Evolutionary conservation across 2,329 filamentous ascomycete genomes (phyloP).

Genomic region (Clarireedia hainanense): DNA sequence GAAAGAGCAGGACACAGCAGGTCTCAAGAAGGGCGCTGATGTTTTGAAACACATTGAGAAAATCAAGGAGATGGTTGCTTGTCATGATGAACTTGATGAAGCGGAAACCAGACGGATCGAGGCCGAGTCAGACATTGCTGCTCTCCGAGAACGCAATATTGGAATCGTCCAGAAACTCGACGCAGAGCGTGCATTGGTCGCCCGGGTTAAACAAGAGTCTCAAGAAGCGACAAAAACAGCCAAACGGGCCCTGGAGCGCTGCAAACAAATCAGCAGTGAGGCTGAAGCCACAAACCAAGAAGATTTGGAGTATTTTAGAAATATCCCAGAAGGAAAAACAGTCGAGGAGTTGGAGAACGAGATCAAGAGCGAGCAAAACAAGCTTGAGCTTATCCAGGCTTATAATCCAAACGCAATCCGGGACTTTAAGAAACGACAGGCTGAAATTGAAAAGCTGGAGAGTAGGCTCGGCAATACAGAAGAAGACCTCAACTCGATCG

Average conservation of each 20-base stretch:
- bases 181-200: constrained; percentile 35
- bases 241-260: constrained; percentile 34
- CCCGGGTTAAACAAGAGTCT: constrained; percentile 32
- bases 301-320: constrained; percentile 33
- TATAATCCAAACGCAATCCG: constrained; percentile 68
- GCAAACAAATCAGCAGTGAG: constrained; percentile 25
- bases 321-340: constrained; percentile 41
- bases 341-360: constrained; percentile 62
- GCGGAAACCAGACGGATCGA: constrained; percentile 67
- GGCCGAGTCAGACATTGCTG: constrained; percentile 69
- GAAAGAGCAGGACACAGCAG: constrained; percentile 45
- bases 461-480: constrained; percentile 49
- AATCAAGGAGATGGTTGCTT: constrained; percentile 53
- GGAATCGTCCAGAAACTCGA: constrained; percentile 48
- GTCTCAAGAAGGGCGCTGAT: constrained; percentile 48
- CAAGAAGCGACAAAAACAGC: constrained; percentile 33
- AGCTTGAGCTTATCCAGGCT: constrained; percentile 72
- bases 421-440: constrained; percentile 67
- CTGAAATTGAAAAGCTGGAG: constrained; percentile 60
- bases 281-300: constrained; percentile 35
- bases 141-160: constrained; percentile 57
- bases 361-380: constrained; percentile 64
- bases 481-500: constrained; percentile 46
- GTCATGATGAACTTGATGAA: constrained; percentile 59
- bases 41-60: constrained; percentile 47